A percentile compares a stretch with the other conserved stretches of the same genome.
These are phyloP conservation scores for Diaporthe sp. DNA, from an alignment of 2,329 filamentous ascomycete species.

Conservation along the genomic window DNA sequence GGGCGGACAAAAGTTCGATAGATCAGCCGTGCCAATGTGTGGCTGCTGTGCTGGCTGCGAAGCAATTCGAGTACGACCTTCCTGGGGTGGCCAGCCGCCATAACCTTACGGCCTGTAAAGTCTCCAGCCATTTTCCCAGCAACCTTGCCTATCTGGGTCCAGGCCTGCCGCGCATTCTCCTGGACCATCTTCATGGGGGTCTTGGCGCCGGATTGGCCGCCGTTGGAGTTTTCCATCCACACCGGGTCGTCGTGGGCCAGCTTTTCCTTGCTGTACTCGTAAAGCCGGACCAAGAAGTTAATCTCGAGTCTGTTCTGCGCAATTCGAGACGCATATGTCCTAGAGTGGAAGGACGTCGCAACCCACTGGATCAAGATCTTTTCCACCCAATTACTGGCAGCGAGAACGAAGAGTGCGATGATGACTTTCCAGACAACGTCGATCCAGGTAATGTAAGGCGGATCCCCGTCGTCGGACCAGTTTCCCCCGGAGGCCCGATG, in stretches of 20 bases:
- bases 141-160: constrained; percentile 85
- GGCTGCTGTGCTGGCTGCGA: constrained; percentile 76
- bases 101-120: constrained; percentile 80
- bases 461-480: constrained; percentile 54
- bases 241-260: constrained; percentile 64
- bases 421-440: constrained; percentile 85
- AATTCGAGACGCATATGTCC: constrained; percentile 91
- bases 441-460: constrained; percentile 74
- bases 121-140: constrained; percentile 90
- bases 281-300: constrained; percentile 63
- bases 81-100: constrained; percentile 78
- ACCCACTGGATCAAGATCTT: constrained; percentile 97
- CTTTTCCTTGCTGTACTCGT: constrained; percentile 81
- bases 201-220: constrained; percentile 65
- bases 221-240: constrained; percentile 49
- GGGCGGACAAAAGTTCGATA: constrained; percentile 87
- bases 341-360: constrained; percentile 89
- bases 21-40: constrained; percentile 86
- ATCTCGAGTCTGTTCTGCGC: constrained; percentile 94
- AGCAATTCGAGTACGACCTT: constrained; percentile 87
- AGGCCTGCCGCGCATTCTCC: constrained; percentile 78
- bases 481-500: constrained; percentile 53
- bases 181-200: constrained; percentile 82
- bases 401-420: constrained; percentile 83
- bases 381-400: constrained; percentile 84